Percentiles rank a stretch among this genome's conserved stretches.
Evolutionary conservation across 495 filamentous ascomycete genomes (phyloP).

Genomic region (Evansstolkia leycettana): DNA sequence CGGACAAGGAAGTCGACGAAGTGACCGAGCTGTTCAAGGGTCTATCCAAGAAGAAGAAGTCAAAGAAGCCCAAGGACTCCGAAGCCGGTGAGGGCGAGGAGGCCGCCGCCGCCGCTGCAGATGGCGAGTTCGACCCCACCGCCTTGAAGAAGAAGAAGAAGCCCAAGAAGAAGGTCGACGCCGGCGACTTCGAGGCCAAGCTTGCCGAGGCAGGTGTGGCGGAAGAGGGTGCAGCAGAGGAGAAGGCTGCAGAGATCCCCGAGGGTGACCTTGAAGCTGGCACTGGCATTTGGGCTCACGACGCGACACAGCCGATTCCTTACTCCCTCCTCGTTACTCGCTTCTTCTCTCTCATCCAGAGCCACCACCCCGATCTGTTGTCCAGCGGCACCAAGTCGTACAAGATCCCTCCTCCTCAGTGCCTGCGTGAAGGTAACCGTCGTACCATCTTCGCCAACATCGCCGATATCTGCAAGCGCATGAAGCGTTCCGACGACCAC

Average conservation of each 20-base stretch:
- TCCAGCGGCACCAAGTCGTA: constrained; percentile 82
- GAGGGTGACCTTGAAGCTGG: constrained; percentile 78
- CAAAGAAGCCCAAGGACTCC: constrained; percentile 49
- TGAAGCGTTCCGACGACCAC: constrained; percentile 97
- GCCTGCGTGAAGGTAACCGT: constrained; percentile 98
- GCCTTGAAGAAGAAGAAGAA: constrained; percentile 92
- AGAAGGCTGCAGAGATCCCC: constrained; percentile 36
- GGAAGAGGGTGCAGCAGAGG: constrained; percentile 34
- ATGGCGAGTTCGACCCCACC: constrained; percentile 61
- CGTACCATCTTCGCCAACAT: constrained; percentile 99
- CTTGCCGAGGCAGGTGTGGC: constrained; percentile 62
- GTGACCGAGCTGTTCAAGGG: constrained; percentile 66
- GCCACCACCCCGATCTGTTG: constrained; percentile 88
- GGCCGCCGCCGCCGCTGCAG: constrained; percentile 40
- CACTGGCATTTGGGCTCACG: constrained; percentile 87
- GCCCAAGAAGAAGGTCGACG: constrained; percentile 68
- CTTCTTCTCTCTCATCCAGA: constrained; percentile 85
- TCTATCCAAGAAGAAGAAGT: constrained; percentile 80
- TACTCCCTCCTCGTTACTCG: constrained; percentile 76
- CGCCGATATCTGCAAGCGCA: constrained; percentile 77
- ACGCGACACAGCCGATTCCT: constrained; percentile 58
- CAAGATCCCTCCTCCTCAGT: constrained; percentile 99
- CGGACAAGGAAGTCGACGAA: constrained; percentile 57
- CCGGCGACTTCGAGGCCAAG: constrained; percentile 70
- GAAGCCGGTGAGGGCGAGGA: constrained; percentile 44